Evolutionary conservation across 2,329 filamentous ascomycete species (phyloP).

Genomic region (Epicoccum sorghinum): DNA sequence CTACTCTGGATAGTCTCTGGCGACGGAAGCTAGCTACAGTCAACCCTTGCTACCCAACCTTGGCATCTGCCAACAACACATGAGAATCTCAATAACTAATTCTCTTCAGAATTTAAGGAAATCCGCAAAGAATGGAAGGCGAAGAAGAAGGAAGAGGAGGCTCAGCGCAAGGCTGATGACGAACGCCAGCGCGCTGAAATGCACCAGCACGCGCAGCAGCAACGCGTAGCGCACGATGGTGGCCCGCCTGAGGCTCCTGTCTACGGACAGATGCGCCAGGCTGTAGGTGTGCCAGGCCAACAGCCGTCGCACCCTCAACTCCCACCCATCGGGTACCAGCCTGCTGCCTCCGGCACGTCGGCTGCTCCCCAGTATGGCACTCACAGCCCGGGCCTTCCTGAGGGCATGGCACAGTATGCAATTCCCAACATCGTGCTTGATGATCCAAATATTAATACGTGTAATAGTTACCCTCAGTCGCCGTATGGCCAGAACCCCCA

Average conservation of each 20-base stretch:
- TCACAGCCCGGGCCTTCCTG: conserved; percentile 53
- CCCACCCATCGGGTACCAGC: conserved; percentile 59
- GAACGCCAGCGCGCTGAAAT: conserved; percentile 76
- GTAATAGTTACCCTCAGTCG: conserved; percentile 58
- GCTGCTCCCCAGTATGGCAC: conserved; percentile 54
- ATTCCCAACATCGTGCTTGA: conserved; percentile 51
- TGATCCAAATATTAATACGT: conserved; percentile 51
- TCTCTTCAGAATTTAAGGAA: conserved; percentile 87
- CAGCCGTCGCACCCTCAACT: conserved; percentile 55
- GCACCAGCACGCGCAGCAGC: conserved; percentile 40
- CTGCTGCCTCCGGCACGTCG: conserved; percentile 51
- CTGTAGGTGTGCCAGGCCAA: conserved; percentile 52
- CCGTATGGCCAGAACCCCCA: conserved; percentile 56
- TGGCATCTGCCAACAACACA: conserved; percentile 27
- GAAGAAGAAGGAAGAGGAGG: conserved; percentile 98
- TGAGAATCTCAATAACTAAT: background rate
- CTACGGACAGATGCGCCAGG: conserved; percentile 53
- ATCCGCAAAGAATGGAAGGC: conserved; percentile 99
- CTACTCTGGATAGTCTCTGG: conserved; percentile 53
- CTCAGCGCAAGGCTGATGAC: conserved; percentile 85
- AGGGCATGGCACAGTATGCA: conserved; percentile 58
- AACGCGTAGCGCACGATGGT: conserved; percentile 60
- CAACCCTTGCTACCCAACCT: conserved; percentile 45
- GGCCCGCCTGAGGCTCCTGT: conserved; percentile 53
- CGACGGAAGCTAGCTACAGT: conserved; percentile 51